phyloP scores from a whole-genome alignment of 345 rosid species.

The Citrus australasica region DNA sequence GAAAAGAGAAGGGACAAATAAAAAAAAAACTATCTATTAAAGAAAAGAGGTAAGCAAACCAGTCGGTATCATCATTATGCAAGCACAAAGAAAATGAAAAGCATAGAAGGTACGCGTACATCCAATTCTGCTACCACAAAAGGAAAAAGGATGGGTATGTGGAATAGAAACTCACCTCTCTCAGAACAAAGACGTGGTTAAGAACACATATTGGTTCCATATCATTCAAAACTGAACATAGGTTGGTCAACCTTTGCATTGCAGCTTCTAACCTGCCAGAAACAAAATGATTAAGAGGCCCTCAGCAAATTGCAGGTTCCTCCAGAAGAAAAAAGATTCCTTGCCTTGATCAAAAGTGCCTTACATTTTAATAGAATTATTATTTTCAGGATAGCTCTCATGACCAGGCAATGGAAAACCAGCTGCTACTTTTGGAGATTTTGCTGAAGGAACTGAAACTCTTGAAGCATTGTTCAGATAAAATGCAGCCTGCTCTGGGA shows the following conservation, averaged over 20 bases:
- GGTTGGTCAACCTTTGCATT: slow-evolving; percentile 93
- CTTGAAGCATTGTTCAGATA: slow-evolving; percentile 75
- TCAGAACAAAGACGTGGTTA: slow-evolving; percentile 90
- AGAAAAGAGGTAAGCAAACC: not conserved
- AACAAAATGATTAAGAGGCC: slow-evolving; percentile 13
- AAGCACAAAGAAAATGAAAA: not conserved
- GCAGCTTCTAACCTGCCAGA: slow-evolving; percentile 98
- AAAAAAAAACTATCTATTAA: not conserved
- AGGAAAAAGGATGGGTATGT: not conserved
- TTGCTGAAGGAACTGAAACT: slow-evolving; percentile 58
- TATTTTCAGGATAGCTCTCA: slow-evolving; percentile 94
- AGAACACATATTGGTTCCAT: slow-evolving; percentile 99
- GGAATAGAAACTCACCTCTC: slow-evolving; percentile 67
- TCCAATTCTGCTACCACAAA: not conserved
- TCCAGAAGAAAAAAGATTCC: slow-evolving; percentile 1
- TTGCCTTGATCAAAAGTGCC: slow-evolving; percentile 10
- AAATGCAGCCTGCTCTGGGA: slow-evolving; percentile 96
- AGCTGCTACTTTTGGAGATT: slow-evolving; percentile 70
- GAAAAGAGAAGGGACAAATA: too few species aligned
- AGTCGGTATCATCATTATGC: not conserved
- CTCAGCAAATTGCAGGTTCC: not conserved
- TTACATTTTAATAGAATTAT: slow-evolving; percentile 86
- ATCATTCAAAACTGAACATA: slow-evolving; percentile 91
- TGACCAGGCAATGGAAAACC: slow-evolving; percentile 88
- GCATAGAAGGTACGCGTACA: not conserved